These are phyloP conservation scores for Cordyceps militaris DNA, from an alignment of 2,329 filamentous ascomycete genomes.

Conservation along the genomic window DNA sequence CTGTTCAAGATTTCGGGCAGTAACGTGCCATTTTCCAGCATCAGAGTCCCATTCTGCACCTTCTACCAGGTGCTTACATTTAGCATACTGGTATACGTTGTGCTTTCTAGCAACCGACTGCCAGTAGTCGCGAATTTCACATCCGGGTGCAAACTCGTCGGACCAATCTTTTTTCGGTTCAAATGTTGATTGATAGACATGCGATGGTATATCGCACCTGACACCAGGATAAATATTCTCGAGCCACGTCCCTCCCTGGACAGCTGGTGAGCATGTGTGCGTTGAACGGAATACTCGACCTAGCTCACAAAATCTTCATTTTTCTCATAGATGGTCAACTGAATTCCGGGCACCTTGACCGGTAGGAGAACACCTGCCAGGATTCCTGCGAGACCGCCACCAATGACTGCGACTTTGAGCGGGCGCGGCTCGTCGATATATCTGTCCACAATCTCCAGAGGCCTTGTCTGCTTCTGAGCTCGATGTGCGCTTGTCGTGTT, in stretches of 20 bases:
- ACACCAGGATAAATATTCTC: conserved; percentile 57
- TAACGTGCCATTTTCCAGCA: conserved; percentile 42
- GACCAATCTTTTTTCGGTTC: conserved; percentile 62
- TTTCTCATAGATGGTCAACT: conserved; percentile 62
- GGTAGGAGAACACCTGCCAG: conserved; percentile 60
- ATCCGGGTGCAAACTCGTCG: conserved; percentile 58
- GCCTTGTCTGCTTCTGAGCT: not conserved
- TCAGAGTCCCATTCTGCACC: conserved; percentile 48
- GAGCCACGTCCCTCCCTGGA: conserved; percentile 45
- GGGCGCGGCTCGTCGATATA: conserved; percentile 29
- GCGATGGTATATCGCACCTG: conserved; percentile 60
- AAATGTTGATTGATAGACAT: conserved; percentile 65
- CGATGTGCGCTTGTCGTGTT: not conserved
- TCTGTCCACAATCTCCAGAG: conserved; percentile 20
- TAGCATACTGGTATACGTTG: conserved; percentile 52
- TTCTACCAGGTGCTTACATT: conserved; percentile 49
- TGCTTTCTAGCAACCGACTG: conserved; percentile 55
- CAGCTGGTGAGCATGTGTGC: not conserved
- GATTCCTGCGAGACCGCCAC: conserved; percentile 29
- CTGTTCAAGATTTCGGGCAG: not conserved
- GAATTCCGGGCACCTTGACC: conserved; percentile 59
- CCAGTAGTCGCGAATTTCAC: conserved; percentile 63
- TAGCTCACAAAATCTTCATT: conserved; percentile 55
- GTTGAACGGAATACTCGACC: conserved; percentile 9
- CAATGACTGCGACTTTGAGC: conserved; percentile 29